Base-by-base conservation (phyloP, 2,329 filamentous ascomycete species). In the Microdochium paspali region DNA sequence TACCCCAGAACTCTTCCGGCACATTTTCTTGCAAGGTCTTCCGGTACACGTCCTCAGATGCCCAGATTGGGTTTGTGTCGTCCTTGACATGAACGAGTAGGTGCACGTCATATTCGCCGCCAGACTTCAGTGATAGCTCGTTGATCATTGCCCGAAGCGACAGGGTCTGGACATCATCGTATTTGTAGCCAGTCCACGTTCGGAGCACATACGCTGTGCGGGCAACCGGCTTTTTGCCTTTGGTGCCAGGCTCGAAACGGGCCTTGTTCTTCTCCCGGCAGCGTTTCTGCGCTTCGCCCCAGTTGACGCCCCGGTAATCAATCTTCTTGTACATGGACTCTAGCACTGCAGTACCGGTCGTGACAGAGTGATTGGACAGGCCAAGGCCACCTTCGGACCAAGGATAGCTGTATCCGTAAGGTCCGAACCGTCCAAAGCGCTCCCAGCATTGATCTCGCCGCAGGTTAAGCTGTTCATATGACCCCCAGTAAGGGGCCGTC, bases 401-500 rank as follows among this genome's bases (percentile, higher is more conserved):
- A 51, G 74, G 76, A 59, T 87, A 87, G 25, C 84, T 84, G 50
- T 82, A 68, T 0, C 83, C 83, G 56, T 87, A 87, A 0, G 82
- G 79, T 1, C 82, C 82, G 5, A 85, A 66, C 44, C 83, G 73
- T 13, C 83, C 83, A 58, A 82, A 85, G 1, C 84, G 74, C 56
- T 87, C 84, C 57, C 84, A 87, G 61, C 84, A 87, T n/a, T 84
- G 69, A 53, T 84, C 75, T 47, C 82, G 70, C 20, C 75, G 67
- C 44, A 86, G 63, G 1, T 77, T 80, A 9, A 87, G 60, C 51
- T 80, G 60, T 18, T 79, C 70, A 55, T 85, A 80, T 2, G 79
- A 82, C 2, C 84, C 84, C 65, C 84, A 79, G 15, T 77, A 72
- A 12, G 81, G 75, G 26, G 84, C 79, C 2, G 83, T 77, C 62